Evolutionary conservation across 2,329 filamentous ascomycete species (phyloP), one percentile per base, ranked within the genome.

Genomic region (Colletotrichum zoysiae): DNA sequence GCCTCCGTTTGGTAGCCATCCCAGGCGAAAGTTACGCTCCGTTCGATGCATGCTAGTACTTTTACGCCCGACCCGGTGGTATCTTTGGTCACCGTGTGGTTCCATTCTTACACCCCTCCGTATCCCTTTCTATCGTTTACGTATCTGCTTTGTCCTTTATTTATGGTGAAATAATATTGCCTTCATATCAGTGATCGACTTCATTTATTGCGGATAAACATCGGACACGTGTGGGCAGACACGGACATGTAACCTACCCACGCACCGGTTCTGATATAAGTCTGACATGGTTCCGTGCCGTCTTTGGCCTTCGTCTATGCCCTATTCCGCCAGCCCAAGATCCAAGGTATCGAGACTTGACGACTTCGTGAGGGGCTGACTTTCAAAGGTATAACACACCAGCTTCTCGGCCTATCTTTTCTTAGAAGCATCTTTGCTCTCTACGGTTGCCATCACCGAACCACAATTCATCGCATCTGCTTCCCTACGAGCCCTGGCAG

Each of bases 131-230:
- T 70, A 48, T 53, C 50, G 44, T 16, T 62, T 40, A 68, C 66
- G 46, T 65, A 46, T 60, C 60, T 35, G 65, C 67, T 35, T 60
- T n/a, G 61, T 30, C 30, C 35, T 50, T 38, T 44, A 20, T 57
- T 23, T 46, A 40, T 35, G 30, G 23, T 60, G 51, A 51, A 42
- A 42, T 56, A 26, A 65, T 72, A 60, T 55, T 57, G 26, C 48
- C 23, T 55, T 30, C 46, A 51, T 62, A 40, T 26, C 30, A 72
- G 51, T 66, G 57, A 64, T 61, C 50, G 48, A 56, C 65, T 58
- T 76, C 74, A 76, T 77, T 74, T 76, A 71, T 61, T 48, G 58
- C 77, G 78, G 78, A 55, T 78, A 78, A 78, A 77, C 73, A 53
- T 79, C 76, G 75, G 70, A 74, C 67, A 70, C 74, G 61, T 35